phyloP scores from a whole-genome alignment of 108 stramenopile genomes.

The Skeletonema potamos region DNA sequence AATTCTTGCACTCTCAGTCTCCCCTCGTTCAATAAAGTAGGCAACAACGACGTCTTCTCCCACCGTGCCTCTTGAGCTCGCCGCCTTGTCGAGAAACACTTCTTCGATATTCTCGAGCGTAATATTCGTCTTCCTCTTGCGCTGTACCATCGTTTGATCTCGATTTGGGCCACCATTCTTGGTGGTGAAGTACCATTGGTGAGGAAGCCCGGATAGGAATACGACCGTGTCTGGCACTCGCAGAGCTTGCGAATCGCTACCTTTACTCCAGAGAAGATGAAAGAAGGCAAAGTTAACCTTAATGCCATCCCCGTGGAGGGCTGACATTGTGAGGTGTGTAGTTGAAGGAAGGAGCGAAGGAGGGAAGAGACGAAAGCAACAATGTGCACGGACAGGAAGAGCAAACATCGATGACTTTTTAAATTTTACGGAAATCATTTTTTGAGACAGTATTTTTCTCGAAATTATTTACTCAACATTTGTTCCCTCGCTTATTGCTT shows the following conservation, averaged over 20 bases:
- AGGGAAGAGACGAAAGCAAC: too few relatives aligned
- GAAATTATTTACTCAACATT: too few relatives aligned
- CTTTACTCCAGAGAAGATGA: slow-evolving; percentile 71
- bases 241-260: slow-evolving; percentile 5
- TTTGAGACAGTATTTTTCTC: too few relatives aligned
- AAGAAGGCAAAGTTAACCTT: slow-evolving; percentile 73
- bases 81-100: slow-evolving; percentile 65
- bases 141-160: slow-evolving; percentile 51
- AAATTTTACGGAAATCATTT: too few relatives aligned
- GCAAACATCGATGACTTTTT: too few relatives aligned
- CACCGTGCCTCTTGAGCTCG: slow-evolving; percentile 12
- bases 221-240: slow-evolving; percentile 81
- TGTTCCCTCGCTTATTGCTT: too few relatives aligned
- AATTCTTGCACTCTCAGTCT: slow-evolving; percentile 45
- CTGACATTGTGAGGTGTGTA: neutral
- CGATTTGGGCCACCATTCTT: slow-evolving; percentile 45
- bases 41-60: slow-evolving; percentile 71
- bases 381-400: too few relatives aligned
- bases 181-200: slow-evolving; percentile 86
- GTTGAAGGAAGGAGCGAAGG: neutral
- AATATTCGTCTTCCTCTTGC: slow-evolving; percentile 78
- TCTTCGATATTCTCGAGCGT: slow-evolving; percentile 87
- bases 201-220: slow-evolving; percentile 84
- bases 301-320: slow-evolving; percentile 78
- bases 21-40: slow-evolving; percentile 58